These are phyloP conservation scores for Aspergillus aculeatinus DNA, from an alignment of 2,329 filamentous ascomycete genomes.

Conservation along the genomic window DNA sequence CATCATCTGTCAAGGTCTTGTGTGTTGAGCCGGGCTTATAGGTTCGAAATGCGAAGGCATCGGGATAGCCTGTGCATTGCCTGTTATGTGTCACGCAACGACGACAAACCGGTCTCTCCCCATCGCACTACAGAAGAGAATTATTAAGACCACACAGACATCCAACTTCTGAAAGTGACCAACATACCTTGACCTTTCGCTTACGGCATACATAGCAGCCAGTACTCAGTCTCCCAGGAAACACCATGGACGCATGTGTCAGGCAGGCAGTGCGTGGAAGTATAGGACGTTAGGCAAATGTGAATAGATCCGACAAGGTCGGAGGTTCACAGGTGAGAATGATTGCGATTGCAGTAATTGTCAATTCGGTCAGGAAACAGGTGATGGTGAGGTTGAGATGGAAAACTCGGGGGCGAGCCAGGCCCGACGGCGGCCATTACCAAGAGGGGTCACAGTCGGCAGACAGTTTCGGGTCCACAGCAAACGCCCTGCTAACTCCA, in stretches of 20 bases:
- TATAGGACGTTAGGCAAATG: background rate
- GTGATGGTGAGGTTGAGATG: background rate
- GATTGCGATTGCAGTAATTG: background rate
- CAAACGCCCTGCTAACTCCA: too few relatives aligned
- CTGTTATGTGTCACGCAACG: background rate
- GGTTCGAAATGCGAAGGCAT: constrained; percentile 1
- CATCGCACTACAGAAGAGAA: background rate
- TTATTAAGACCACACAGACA: too few relatives aligned
- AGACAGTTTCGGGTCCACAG: too few relatives aligned
- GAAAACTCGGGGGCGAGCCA: background rate
- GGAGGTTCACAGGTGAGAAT: background rate
- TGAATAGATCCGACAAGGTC: background rate
- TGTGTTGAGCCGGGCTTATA: background rate
- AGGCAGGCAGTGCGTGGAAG: background rate
- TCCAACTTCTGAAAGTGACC: background rate
- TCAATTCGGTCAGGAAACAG: background rate
- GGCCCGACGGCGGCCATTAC: too few relatives aligned
- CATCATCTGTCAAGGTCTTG: background rate
- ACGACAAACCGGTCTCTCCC: background rate
- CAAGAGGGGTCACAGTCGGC: too few relatives aligned
- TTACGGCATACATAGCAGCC: constrained; percentile 7
- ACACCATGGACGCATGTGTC: background rate
- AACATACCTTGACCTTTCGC: constrained; percentile 7
- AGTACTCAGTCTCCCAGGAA: constrained; percentile 4
- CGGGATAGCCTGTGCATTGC: constrained; percentile 4